A percentile compares a stretch with the other conserved stretches of the same genome.
These are phyloP conservation scores for Naganishia onofrii DNA, from an alignment of 768 basidiomycete genomes.

Conservation along the genomic window DNA sequence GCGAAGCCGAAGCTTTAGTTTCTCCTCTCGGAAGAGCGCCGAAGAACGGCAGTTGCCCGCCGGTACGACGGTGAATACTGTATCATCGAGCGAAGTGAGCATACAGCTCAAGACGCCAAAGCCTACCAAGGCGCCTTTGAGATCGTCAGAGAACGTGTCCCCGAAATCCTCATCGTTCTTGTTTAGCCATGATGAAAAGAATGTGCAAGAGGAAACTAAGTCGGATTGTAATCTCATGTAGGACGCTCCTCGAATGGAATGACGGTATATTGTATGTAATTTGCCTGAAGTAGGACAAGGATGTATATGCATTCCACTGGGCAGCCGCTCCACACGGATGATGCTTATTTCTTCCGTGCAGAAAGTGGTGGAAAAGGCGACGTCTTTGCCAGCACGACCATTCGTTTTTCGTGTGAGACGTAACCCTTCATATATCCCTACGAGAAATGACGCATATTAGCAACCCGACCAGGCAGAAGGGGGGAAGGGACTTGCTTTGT, in stretches of 20 bases:
- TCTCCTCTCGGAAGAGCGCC: conserved; percentile 2
- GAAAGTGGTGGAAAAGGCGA: conserved; percentile 75
- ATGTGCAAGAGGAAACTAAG: not conserved
- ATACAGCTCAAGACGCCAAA: not conserved
- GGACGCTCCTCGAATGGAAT: not conserved
- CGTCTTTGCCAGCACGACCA: conserved; percentile 78
- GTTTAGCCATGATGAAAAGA: not conserved
- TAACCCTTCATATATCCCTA: conserved; percentile 85
- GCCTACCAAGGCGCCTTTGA: not conserved
- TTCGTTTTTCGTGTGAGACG: conserved; percentile 91
- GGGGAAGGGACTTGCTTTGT: conserved; percentile 57
- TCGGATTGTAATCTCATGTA: conserved; percentile 23
- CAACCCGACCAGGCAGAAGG: not conserved
- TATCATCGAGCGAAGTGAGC: not conserved
- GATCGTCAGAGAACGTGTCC: not conserved
- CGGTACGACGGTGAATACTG: not conserved
- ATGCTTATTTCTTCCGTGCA: not conserved
- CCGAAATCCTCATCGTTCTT: not conserved
- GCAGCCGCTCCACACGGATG: too few relatives aligned
- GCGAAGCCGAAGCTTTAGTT: not conserved
- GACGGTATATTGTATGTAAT: not conserved
- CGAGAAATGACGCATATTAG: conserved; percentile 9
- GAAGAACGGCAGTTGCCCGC: not conserved
- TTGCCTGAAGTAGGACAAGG: not conserved
- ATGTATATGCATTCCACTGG: too few relatives aligned